Conservation (phyloP, 768 basidiomycete species). For the Amanita inopinata region DNA sequence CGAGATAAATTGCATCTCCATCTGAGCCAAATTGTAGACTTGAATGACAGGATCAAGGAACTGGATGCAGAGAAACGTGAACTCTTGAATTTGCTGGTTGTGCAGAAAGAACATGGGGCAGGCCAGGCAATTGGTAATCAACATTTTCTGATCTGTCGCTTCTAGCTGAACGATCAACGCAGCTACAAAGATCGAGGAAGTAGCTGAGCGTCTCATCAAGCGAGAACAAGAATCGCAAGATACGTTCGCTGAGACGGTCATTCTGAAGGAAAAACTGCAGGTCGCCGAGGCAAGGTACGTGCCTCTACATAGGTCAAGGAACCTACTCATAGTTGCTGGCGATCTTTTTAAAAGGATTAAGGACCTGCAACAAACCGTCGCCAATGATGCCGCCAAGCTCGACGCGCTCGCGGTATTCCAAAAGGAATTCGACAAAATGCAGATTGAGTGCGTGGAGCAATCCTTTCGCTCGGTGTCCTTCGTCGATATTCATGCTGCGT, state of each 20-base stretch:
- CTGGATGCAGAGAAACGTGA: conserved; percentile 24
- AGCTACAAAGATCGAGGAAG: conserved; percentile 18
- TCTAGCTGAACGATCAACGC: conserved; percentile 4
- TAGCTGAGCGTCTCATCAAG: conserved; percentile 16
- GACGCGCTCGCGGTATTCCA: not conserved
- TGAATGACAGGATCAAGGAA: conserved; percentile 23
- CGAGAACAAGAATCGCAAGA: conserved; percentile 22
- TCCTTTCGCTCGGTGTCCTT: not conserved
- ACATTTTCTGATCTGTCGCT: conserved; percentile 9
- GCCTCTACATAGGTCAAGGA: not conserved
- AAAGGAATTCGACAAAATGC: not conserved
- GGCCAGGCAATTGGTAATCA: conserved; percentile 13
- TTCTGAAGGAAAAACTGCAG: conserved; percentile 15
- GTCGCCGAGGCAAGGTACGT: conserved; percentile 15
- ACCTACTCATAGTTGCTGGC: conserved; percentile 10
- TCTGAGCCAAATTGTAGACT: conserved; percentile 23
- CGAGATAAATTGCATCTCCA: conserved; percentile 28
- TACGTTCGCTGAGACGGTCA: conserved; percentile 16
- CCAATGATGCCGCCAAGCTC: not conserved
- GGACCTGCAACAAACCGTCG: conserved; percentile 2
- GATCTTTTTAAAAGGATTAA: conserved; percentile 8
- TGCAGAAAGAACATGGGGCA: conserved; percentile 5
- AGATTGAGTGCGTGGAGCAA: conserved; percentile 1
- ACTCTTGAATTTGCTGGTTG: conserved; percentile 14
- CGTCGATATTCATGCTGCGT: too few species aligned